Evolutionary conservation across 2,329 filamentous ascomycete species (phyloP), one percentile per base, ranked within the genome.

Genomic region (Fusarium sacchari): DNA sequence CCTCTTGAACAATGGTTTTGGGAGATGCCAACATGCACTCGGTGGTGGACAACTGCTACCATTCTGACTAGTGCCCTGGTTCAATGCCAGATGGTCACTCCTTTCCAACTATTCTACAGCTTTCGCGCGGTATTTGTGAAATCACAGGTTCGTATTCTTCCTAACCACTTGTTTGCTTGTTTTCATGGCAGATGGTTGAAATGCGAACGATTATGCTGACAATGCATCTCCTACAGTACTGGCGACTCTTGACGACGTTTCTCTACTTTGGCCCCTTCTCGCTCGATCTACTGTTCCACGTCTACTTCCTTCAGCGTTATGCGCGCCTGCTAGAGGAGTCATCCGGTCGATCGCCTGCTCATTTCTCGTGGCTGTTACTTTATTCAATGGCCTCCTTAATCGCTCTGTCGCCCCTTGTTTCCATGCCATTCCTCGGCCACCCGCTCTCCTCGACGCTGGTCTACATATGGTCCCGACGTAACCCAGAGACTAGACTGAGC

Each of bases 1-100:
- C 96, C 96, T 46, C 88, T 99, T 13, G 96, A 98, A 83, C 93
- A 96, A 76, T 99, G 96, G 96, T 98, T 98, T 83, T 98, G 94
- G 88, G 96, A 99, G 83, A 98, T 98, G 93, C 96, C 96, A 7
- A 91, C 96, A 32, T 97, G 95, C 83, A 99, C 96, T 42, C 88
- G 96, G 70, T 97, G 94, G 92, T 99, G 96, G 96, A 98, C 96
- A 28, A 95, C 94, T 30, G 95, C 95, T 9, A 97, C 95, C 0
- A 91, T 98, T 46, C 86, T 94, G 65, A 96, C 93, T 17, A 97
- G 95, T 76, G 91, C 95, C 22, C 85, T 98, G 76, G 95, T 98
- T 10, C 96, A 98, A 83, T 98, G 95, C 84, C 91, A 97, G 79
- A 92, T 98, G 81, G 86, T 98, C 73, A 96, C 93, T 20, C 94